phyloP scores from a whole-genome alignment of 2,329 filamentous ascomycete genomes.

The Ceratocystiopsis sp. region DNA sequence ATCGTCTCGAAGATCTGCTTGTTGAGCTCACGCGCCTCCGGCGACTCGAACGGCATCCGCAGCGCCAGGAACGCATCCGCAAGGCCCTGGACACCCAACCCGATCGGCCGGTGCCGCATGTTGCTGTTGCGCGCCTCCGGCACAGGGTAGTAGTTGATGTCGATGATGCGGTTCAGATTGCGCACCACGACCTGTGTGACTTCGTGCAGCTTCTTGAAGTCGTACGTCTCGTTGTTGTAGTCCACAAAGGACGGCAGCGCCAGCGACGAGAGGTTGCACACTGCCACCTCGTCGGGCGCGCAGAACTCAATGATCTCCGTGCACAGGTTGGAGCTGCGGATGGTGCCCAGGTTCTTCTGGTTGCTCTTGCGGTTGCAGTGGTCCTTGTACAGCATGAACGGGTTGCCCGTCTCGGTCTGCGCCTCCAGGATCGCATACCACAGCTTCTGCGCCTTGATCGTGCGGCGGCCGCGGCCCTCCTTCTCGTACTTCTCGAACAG shows the following conservation, averaged over 20 bases:
- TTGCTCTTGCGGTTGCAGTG: slow-evolving; percentile 98
- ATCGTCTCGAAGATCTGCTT: slow-evolving; percentile 99
- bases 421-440: slow-evolving; percentile 98
- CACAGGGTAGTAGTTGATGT: slow-evolving; percentile 97
- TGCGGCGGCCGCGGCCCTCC: slow-evolving; percentile 75
- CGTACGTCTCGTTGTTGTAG: slow-evolving; percentile 66
- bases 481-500: slow-evolving; percentile 87
- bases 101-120: slow-evolving; percentile 90
- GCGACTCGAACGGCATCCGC: slow-evolving; percentile 90
- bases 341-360: slow-evolving; percentile 98
- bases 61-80: slow-evolving; percentile 96
- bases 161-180: slow-evolving; percentile 97
- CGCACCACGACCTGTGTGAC: slow-evolving; percentile 81
- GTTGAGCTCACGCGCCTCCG: slow-evolving; percentile 85
- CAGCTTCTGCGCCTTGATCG: slow-evolving; percentile 92
- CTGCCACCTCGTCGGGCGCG: slow-evolving; percentile 92
- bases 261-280: slow-evolving; percentile 93
- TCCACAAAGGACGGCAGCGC: slow-evolving; percentile 86
- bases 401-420: slow-evolving; percentile 96
- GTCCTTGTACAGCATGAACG: slow-evolving; percentile 99
- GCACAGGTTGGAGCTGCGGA: slow-evolving; percentile 96
- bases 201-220: slow-evolving; percentile 94
- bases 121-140: slow-evolving; percentile 88
- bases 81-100: slow-evolving; percentile 92
- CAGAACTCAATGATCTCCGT: slow-evolving; percentile 98